Conservation (phyloP, 441 rosid genomes). For the Pelargonium cotyledonis region DNA sequence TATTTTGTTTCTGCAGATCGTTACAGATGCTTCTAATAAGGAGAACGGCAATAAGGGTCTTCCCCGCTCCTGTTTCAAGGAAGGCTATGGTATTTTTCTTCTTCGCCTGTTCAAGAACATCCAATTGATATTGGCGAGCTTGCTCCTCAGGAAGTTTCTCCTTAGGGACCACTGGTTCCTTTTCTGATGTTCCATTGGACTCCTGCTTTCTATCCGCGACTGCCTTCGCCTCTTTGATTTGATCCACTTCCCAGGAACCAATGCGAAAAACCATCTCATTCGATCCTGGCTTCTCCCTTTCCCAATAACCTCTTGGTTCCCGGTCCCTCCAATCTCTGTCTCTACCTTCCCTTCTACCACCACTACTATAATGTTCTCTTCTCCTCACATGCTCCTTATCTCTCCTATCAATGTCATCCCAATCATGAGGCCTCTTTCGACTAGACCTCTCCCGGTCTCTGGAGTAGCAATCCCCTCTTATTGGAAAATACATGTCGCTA, state of each 20-base stretch:
- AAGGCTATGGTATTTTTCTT: conserved; percentile 88
- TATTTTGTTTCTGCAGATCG: conserved; percentile 57
- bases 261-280: conserved; percentile 63
- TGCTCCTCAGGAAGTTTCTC: conserved; percentile 82
- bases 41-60: conserved; percentile 93
- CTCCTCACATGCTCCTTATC: conserved; percentile 55
- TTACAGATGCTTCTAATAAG: conserved; percentile 65
- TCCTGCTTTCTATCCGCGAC: conserved; percentile 37
- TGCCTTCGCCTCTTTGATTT: conserved; percentile 43
- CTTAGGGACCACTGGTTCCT: conserved; percentile 52
- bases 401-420: conserved; percentile 56
- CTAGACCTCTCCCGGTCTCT: conserved; percentile 51
- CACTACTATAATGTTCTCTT: conserved; percentile 42
- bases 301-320: conserved; percentile 89
- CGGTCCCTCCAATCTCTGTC: conserved; percentile 62
- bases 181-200: conserved; percentile 40
- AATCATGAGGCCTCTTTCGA: conserved; percentile 55
- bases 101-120: conserved; percentile 97
- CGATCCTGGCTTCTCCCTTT: conserved; percentile 75
- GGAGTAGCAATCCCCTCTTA: conserved; percentile 40
- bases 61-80: conserved; percentile 98
- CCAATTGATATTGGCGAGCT: conserved; percentile 89
- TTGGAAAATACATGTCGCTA: conserved; percentile 33
- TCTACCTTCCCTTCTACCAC: conserved; percentile 50
- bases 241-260: conserved; percentile 87